phyloP scores from a whole-genome alignment of 768 basidiomycete species.

The Favolaschia claudopus region DNA sequence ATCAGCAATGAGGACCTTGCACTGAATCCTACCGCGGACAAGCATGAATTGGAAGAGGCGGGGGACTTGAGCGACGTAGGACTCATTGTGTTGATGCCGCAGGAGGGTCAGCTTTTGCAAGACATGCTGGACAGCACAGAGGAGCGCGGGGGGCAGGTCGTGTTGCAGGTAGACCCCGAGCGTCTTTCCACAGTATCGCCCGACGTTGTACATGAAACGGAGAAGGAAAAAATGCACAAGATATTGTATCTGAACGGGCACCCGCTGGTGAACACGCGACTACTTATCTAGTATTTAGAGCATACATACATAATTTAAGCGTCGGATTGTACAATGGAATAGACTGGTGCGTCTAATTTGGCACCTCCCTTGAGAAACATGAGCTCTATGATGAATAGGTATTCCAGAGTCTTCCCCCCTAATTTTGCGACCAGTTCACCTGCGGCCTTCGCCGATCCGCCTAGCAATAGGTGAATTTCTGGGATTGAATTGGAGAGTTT shows the following conservation, averaged over 20 bases:
- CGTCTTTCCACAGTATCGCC: slow-evolving; percentile 31
- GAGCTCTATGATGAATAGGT: slow-evolving; percentile 92
- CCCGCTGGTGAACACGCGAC: slow-evolving; percentile 76
- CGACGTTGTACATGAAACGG: slow-evolving; percentile 32
- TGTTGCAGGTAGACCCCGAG: slow-evolving; percentile 58
- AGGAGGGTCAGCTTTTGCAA: slow-evolving; percentile 59
- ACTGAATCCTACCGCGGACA: slow-evolving; percentile 73
- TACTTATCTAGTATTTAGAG: slow-evolving; percentile 66
- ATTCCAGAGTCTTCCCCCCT: slow-evolving; percentile 88
- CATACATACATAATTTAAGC: slow-evolving; percentile 53
- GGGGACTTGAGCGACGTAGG: slow-evolving; percentile 67
- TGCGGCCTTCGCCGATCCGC: slow-evolving; percentile 93
- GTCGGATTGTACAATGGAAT: slow-evolving; percentile 85
- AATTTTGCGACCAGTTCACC: slow-evolving; percentile 85
- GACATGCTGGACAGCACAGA: slow-evolving; percentile 65
- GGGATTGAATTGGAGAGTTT: background rate
- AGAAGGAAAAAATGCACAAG: slow-evolving; percentile 33
- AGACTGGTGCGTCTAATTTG: slow-evolving; percentile 86
- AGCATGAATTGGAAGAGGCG: slow-evolving; percentile 60
- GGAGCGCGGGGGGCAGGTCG: slow-evolving; percentile 54
- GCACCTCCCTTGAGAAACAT: slow-evolving; percentile 75
- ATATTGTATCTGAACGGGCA: slow-evolving; percentile 82
- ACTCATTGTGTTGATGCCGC: slow-evolving; percentile 62
- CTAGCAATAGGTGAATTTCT: slow-evolving; percentile 43
- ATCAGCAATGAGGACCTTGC: slow-evolving; percentile 65